These are phyloP conservation scores for Colletotrichum costaricense DNA, from an alignment of 2,329 filamentous ascomycete species.

Conservation along the genomic window DNA sequence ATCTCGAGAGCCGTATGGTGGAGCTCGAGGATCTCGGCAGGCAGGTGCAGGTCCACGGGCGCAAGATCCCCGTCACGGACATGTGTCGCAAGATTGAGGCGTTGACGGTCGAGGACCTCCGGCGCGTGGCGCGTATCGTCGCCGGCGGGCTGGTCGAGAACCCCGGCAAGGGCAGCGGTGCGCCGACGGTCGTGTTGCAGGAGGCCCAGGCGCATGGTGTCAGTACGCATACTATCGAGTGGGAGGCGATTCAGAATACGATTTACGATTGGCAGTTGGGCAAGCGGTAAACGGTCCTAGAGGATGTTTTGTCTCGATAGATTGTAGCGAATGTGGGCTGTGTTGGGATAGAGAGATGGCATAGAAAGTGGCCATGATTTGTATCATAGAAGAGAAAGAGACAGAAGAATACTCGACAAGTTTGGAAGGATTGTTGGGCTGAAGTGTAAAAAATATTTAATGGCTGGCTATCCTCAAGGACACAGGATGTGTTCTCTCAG, in stretches of 20 bases:
- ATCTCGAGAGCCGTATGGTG: constrained; percentile 96
- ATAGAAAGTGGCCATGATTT: background rate
- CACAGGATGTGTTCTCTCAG: background rate
- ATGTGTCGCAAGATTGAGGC: constrained; percentile 91
- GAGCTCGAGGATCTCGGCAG: constrained; percentile 95
- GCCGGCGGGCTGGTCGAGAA: constrained; percentile 84
- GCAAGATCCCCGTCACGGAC: constrained; percentile 89
- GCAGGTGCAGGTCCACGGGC: constrained; percentile 96
- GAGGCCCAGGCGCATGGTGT: constrained; percentile 83
- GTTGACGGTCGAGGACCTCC: constrained; percentile 82
- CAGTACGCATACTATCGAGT: constrained; percentile 75
- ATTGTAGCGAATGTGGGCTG: background rate
- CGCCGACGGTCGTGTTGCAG: constrained; percentile 94
- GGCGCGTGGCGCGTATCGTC: constrained; percentile 82
- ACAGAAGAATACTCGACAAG: background rate
- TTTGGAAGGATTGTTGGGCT: background rate
- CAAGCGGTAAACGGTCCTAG: constrained; percentile 47
- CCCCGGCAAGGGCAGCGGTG: constrained; percentile 80
- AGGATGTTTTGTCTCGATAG: background rate
- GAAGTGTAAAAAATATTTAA: background rate
- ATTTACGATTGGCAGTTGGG: constrained; percentile 89
- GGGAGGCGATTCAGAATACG: constrained; percentile 90
- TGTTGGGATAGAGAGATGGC: background rate
- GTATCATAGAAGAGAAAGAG: background rate
- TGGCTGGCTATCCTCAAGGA: background rate